phyloP scores from a whole-genome alignment of 2,329 filamentous ascomycete species.

The Colletotrichum lindemuthianum region DNA sequence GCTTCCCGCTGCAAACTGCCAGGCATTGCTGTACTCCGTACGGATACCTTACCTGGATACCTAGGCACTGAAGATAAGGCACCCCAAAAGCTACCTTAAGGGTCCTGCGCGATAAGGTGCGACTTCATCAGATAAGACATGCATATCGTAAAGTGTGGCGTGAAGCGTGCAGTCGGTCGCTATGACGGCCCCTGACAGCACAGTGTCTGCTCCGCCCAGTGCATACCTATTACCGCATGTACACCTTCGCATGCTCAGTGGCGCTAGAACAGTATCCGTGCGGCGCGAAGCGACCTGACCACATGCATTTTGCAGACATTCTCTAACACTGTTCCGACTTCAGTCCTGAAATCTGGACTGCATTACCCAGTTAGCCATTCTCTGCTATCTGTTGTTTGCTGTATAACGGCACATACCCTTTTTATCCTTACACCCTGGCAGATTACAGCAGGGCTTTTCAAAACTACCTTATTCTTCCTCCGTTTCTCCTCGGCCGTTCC shows the following conservation, averaged over 20 bases:
- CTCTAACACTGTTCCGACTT: constrained; percentile 32
- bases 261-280: constrained; percentile 33
- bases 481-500: constrained; percentile 4
- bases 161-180: not conserved
- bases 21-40: not conserved
- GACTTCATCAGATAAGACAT: too few relatives aligned
- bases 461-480: constrained; percentile 1
- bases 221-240: constrained; percentile 8
- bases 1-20: constrained; percentile 25
- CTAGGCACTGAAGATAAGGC: too few relatives aligned
- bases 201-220: constrained; percentile 11
- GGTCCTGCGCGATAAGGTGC: too few relatives aligned
- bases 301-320: constrained; percentile 12
- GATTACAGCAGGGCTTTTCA: too few relatives aligned
- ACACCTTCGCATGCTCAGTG: not conserved
- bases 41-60: too few relatives aligned
- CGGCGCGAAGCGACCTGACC: constrained; percentile 24
- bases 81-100: too few relatives aligned
- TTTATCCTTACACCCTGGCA: too few relatives aligned
- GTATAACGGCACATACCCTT: too few relatives aligned
- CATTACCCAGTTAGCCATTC: too few relatives aligned
- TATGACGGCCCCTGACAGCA: constrained; percentile 27
- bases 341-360: constrained; percentile 1
- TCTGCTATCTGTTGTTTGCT: too few relatives aligned
- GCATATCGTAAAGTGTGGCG: too few relatives aligned